Evolutionary conservation across 2,329 filamentous ascomycete genomes (phyloP), one percentile per base, ranked within the genome.

Genomic region (Clonostachys rhizophaga): DNA sequence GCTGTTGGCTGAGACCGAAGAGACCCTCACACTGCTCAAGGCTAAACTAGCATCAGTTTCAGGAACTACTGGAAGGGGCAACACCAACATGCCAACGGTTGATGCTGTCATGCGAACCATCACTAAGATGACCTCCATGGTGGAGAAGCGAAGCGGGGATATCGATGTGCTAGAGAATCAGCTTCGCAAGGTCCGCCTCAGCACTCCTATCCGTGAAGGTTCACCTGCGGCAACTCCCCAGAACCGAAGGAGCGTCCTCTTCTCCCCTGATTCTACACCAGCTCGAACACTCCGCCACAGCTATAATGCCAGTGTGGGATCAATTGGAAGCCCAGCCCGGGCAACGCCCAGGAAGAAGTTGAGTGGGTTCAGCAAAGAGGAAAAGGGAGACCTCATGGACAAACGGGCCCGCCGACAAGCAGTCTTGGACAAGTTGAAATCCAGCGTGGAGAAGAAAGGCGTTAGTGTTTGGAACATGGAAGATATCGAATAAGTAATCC

Each of bases 61-160:
- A 16, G 71, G 71, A 43, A 62, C 71, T 4, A 69, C 70, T 40
- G 77, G 72, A 54, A 76, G 67, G 48, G 66, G 67, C 6, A 63
- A 59, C 18, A 59, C 66, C 11, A 74, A 76, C 44, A 79, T 85
- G 5, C 94, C 94, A 0, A 96, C 91, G 0, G 89, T 96, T 10
- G 94, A 96, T 57, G 89, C 90, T 1, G 89, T 99, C 17, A 86
- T 91, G 55, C 89, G 88, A 50, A 99, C 94, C 1, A 95, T 99
- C 54, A 75, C 76, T 49, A 96, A 94, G 61, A 91, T 99, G 87
- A 96, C 91, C 34, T 80, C 75, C 50, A 92, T 96, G 86, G 88
- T 88, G 0, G 89, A 97, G 72, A 89, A 90, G 69, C 88, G 89
- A 62, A 94, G 88, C 60, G 89, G 86, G 49, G 92, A 97, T 57